These are phyloP conservation scores for Brasilioporus rufonigricans DNA, from an alignment of 768 basidiomycete species.

Conservation along the genomic window DNA sequence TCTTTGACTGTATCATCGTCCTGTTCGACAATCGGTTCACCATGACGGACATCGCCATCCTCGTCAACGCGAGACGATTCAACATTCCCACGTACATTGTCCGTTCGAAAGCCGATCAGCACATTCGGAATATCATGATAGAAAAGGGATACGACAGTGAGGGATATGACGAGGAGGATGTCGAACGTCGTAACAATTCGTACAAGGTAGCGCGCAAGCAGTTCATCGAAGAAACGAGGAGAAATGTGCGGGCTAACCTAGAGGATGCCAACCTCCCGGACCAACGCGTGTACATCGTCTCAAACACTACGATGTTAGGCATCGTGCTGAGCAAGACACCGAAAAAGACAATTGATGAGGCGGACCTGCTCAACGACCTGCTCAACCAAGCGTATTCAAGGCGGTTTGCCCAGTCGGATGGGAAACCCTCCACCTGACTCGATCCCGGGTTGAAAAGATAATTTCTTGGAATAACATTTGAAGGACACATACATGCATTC, in stretches of 20 bases:
- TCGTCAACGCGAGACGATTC: constrained; percentile 22
- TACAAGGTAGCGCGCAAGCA: constrained; percentile 12
- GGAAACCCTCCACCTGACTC: too few relatives aligned
- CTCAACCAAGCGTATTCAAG: constrained; percentile 10
- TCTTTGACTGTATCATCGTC: constrained; percentile 22
- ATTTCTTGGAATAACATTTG: too few relatives aligned
- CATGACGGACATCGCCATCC: constrained; percentile 21
- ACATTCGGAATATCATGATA: constrained; percentile 18
- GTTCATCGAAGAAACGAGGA: constrained; percentile 15
- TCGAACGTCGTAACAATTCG: constrained; percentile 7
- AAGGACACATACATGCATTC: too few relatives aligned
- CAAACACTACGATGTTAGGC: constrained; percentile 13
- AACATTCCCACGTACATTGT: too few relatives aligned
- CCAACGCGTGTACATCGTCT: constrained; percentile 28
- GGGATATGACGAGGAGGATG: constrained; percentile 12
- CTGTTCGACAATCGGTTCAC: too few relatives aligned
- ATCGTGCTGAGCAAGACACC: constrained; percentile 18
- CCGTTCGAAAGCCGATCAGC: too few relatives aligned
- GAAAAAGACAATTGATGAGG: constrained; percentile 22
- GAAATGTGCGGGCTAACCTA: constrained; percentile 18
- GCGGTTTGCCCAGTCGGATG: too few relatives aligned
- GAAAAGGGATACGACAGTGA: constrained; percentile 19
- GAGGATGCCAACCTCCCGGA: constrained; percentile 22
- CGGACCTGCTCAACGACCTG: constrained; percentile 20
- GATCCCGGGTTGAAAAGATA: too few relatives aligned